Conservation (phyloP, 306 rosid species). For the Oxytropis ochrocephala region DNA sequence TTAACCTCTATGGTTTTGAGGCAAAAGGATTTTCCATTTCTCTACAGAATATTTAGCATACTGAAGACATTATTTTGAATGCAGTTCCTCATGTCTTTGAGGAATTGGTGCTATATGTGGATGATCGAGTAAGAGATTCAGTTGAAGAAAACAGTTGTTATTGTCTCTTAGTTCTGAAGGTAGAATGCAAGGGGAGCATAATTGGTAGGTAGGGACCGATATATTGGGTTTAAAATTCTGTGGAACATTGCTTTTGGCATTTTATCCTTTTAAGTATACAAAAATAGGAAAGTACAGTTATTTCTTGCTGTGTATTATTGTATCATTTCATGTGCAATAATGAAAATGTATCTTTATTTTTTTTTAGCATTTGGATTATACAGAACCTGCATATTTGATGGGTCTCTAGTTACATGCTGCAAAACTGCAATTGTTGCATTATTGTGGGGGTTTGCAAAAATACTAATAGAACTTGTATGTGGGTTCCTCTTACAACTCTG, state of each 20-base stretch:
- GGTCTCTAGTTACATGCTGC: background rate
- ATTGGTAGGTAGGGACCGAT: conserved; percentile 55
- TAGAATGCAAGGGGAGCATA: conserved; percentile 35
- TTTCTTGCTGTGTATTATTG: conserved; percentile 46
- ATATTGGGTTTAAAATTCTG: conserved; percentile 42
- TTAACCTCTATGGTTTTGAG: conserved; percentile 29
- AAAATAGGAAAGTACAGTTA: conserved; percentile 48
- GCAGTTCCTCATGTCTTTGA: conserved; percentile 18
- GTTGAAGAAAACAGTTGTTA: conserved; percentile 24
- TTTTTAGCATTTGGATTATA: conserved; percentile 3
- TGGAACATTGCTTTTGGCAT: conserved; percentile 51
- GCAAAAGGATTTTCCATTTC: conserved; percentile 14
- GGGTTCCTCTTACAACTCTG: conserved; percentile 21
- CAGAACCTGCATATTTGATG: conserved; percentile 20
- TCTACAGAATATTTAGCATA: conserved; percentile 30
- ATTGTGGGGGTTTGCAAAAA: conserved; percentile 12
- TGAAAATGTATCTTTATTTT: background rate
- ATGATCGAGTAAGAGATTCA: conserved; percentile 21
- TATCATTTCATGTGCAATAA: conserved; percentile 57
- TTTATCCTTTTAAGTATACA: conserved; percentile 44
- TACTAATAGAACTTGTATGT: conserved; percentile 8
- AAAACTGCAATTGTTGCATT: background rate
- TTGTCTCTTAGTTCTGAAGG: conserved; percentile 26
- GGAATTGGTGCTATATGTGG: conserved; percentile 25
- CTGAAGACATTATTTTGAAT: conserved; percentile 31